Base-by-base conservation (phyloP, 2,329 filamentous ascomycete species). In the Neocucurbitaria cava region DNA sequence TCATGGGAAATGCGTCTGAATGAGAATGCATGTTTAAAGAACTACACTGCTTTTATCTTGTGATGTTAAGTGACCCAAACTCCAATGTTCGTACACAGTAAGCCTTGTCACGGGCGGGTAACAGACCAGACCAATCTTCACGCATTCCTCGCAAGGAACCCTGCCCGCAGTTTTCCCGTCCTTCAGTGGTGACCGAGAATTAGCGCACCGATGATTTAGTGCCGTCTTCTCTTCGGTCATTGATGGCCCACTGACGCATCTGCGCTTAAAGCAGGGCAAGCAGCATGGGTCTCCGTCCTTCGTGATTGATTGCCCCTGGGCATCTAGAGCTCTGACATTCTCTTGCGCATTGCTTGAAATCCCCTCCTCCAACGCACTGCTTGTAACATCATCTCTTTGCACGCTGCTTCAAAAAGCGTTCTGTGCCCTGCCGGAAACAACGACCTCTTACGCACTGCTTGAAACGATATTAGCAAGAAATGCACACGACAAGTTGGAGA, bases 11-110 rank as follows among this genome's bases (percentile, higher is more conserved):
- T 48, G 33, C 42, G 28, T 24, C 23, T 49, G 30, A 54, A 54
- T 59, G 54, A 59, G 50, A 59, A 54, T 54, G 50, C 45, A 56
- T 56, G 31, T 49, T 26, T 40, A 28, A 43, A 30, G 17, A 43
- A 28, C 15, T 40, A 40, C 11, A 24, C 10, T 40, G 13, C 24
- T 9, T 24, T 15, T 18, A 18, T 18, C 5, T 38, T 26, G 24
- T 26, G 24, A 26, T 9, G 9, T n/a, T 15, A 35, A n/a, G 31
- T 35, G 31, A 35, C 13, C 5, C 9, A 13, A 24, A 23, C 20
- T 23, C 38, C 13, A 40, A 24, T 24, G 20, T 23, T 15, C 9
- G 38, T 7, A 10, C 11, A 6, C n/a, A 15, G 24, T n/a, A n/a
- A n/a, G n/a, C n/a, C n/a, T n/a, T n/a, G n/a, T n/a, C n/a, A n/a